phyloP scores from a whole-genome alignment of 176 grass and related monocot species.

The Zoysia pacifica region DNA sequence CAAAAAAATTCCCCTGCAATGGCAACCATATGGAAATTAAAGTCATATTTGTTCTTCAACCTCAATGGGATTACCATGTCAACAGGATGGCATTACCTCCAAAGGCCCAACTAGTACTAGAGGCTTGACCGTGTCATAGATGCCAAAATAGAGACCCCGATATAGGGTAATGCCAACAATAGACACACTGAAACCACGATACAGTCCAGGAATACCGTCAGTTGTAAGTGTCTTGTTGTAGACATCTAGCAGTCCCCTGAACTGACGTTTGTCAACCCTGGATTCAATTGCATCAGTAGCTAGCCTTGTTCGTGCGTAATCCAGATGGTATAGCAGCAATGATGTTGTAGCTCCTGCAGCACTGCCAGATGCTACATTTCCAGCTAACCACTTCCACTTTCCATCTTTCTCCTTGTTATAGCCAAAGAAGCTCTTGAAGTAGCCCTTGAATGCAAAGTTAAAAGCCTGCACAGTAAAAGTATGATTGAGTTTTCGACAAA shows the following conservation, averaged over 20 bases:
- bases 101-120: conserved; percentile 72
- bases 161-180: conserved; percentile 89
- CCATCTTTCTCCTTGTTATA: conserved; percentile 65
- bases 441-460: conserved; percentile 96
- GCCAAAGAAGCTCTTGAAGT: conserved; percentile 79
- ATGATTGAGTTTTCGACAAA: background rate
- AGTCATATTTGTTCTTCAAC: background rate
- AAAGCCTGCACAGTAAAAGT: conserved; percentile 62
- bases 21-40: conserved; percentile 33
- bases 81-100: conserved; percentile 61
- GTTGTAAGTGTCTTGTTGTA: conserved; percentile 72
- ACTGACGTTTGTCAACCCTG: conserved; percentile 54
- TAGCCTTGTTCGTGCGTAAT: conserved; percentile 79
- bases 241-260: conserved; percentile 75
- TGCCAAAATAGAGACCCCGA: conserved; percentile 82
- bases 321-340: conserved; percentile 78
- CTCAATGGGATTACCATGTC: background rate
- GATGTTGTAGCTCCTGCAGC: conserved; percentile 85
- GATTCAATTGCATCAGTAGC: conserved; percentile 79
- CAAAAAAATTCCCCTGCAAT: conserved; percentile 82
- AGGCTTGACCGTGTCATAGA: conserved; percentile 91
- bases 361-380: conserved; percentile 84
- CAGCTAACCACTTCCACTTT: conserved; percentile 66
- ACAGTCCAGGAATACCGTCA: conserved; percentile 75
- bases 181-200: conserved; percentile 83